These are phyloP conservation scores for Alnus rubra DNA, from an alignment of 306 rosid genomes.

Conservation along the genomic window DNA sequence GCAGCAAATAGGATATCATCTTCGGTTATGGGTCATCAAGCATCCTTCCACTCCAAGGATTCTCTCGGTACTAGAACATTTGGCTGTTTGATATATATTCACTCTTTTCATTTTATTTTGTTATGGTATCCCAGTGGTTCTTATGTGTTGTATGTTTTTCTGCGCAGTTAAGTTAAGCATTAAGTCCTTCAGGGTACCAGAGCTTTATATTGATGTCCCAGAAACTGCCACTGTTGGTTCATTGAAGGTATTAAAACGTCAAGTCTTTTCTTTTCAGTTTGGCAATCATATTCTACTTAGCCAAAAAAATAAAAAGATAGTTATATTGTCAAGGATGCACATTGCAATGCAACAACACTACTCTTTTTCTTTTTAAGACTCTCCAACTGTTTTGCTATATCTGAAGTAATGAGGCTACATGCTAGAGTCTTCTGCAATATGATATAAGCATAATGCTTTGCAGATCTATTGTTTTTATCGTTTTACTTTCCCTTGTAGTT, in stretches of 20 bases:
- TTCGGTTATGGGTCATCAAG: conserved; percentile 38
- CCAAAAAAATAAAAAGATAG: not conserved
- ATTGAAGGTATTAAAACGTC: conserved; percentile 59
- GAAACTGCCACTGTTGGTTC: conserved; percentile 83
- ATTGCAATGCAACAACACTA: not conserved
- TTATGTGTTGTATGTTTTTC: conserved; percentile 30
- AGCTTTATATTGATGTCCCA: conserved; percentile 80
- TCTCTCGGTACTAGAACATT: conserved; percentile 60
- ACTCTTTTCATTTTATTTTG: conserved; percentile 16
- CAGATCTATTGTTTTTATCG: not conserved
- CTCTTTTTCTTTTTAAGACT: not conserved
- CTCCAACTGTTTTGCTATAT: not conserved
- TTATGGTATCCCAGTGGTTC: conserved; percentile 33
- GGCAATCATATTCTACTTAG: not conserved
- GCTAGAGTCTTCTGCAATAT: not conserved
- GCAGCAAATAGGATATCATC: conserved; percentile 43
- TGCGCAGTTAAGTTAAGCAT: conserved; percentile 84
- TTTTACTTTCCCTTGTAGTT: not conserved
- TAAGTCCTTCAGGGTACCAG: conserved; percentile 84
- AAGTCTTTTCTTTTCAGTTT: not conserved
- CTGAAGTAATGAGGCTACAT: not conserved
- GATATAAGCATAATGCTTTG: not conserved
- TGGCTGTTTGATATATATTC: conserved; percentile 10
- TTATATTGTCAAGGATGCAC: conserved; percentile 13
- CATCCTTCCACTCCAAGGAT: conserved; percentile 53